Conservation (phyloP, 345 rosid genomes). For the Hibiscus trionum region DNA sequence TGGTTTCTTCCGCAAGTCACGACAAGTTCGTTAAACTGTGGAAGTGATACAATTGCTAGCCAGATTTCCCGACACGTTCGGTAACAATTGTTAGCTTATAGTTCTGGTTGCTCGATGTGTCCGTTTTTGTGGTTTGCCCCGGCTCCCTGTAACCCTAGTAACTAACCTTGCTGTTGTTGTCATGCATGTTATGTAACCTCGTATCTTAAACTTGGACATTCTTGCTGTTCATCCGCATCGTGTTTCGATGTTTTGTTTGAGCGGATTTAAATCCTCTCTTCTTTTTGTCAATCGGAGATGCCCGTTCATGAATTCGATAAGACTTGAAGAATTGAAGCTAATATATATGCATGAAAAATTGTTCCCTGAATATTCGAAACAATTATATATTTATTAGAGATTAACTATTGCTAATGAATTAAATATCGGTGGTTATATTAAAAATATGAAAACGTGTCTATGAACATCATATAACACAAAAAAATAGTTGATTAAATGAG, state of each 20-base stretch:
- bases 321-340: not conserved
- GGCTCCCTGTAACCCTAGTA: slow-evolving; percentile 14
- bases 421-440: too few species aligned
- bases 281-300: not conserved
- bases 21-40: slow-evolving; percentile 85
- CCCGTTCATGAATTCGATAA: not conserved
- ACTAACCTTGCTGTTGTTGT: slow-evolving; percentile 19
- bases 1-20: slow-evolving; percentile 96
- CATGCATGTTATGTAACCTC: slow-evolving; percentile 4
- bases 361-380: too few species aligned
- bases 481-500: too few species aligned
- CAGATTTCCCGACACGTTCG: not conserved
- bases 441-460: too few species aligned
- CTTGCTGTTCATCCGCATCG: not conserved
- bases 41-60: slow-evolving; percentile 34
- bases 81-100: too few species aligned
- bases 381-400: too few species aligned
- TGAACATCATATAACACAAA: too few species aligned
- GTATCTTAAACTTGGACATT: slow-evolving; percentile 2
- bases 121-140: slow-evolving; percentile 7
- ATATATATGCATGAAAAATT: too few species aligned
- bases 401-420: too few species aligned
- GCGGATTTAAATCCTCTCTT: not conserved
- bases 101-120: slow-evolving; percentile 7
- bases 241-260: not conserved